phyloP scores from a whole-genome alignment of 1,284 basidiomycete species.

The Puccinia hordei region DNA sequence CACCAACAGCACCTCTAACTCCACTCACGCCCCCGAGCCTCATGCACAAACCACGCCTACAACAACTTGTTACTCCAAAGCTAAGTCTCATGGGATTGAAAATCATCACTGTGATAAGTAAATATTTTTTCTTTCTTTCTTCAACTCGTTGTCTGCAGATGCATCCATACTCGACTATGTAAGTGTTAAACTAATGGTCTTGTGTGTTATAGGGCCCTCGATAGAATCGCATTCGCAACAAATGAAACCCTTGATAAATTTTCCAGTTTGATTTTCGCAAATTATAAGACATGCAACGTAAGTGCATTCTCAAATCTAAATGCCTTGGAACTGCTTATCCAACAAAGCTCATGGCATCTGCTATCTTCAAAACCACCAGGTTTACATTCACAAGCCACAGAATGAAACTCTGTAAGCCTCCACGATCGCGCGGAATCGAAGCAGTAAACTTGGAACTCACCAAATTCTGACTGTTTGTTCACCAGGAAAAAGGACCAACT shows the following conservation, averaged over 20 bases:
- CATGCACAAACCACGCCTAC: background rate
- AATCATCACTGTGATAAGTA: conserved; percentile 8
- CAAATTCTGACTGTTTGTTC: background rate
- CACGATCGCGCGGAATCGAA: background rate
- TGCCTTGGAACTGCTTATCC: no score
- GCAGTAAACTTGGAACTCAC: background rate
- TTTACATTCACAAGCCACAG: conserved; percentile 7
- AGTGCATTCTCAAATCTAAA: background rate
- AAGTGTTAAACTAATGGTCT: no score
- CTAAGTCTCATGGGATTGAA: background rate
- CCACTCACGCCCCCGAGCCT: background rate
- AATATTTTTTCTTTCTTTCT: no score
- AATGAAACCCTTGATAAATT: conserved; percentile 11
- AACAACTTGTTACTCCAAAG: background rate
- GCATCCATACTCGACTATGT: background rate
- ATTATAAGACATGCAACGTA: conserved; percentile 9
- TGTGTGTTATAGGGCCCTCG: conserved; percentile 2
- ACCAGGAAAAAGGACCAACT: background rate
- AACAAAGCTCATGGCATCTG: no score
- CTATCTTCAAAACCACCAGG: background rate
- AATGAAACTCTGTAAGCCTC: background rate
- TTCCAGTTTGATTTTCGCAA: background rate
- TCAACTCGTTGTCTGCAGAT: no score
- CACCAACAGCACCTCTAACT: background rate
- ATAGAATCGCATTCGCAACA: background rate